Conservation (phyloP, 2,329 filamentous ascomycete species). For the Cladobotryum protrusum region DNA sequence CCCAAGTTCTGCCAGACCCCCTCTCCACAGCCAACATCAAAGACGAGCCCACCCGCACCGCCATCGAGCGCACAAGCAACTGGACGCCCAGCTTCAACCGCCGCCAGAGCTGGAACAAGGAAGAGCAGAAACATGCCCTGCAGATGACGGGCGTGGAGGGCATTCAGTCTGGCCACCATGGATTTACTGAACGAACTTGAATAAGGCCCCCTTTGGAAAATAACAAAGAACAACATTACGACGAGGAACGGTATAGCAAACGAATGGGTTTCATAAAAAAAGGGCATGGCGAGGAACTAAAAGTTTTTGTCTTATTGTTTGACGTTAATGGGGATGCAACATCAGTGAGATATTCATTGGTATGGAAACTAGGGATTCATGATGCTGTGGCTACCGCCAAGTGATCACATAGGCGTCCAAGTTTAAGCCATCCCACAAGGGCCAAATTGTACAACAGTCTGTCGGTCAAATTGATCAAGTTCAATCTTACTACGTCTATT, state of each 20-base stretch:
- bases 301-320: too few species aligned
- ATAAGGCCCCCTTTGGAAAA: too few species aligned
- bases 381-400: too few species aligned
- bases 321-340: too few species aligned
- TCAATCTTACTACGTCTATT: too few species aligned
- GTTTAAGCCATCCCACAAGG: too few species aligned
- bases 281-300: not conserved
- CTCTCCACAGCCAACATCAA: not conserved
- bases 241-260: not conserved
- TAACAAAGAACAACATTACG: not conserved
- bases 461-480: too few species aligned
- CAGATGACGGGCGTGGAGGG: slow-evolving; percentile 39
- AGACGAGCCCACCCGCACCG: slow-evolving; percentile 11
- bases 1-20: too few species aligned
- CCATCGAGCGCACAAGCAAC: slow-evolving; percentile 26
- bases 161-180: slow-evolving; percentile 29
- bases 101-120: slow-evolving; percentile 46
- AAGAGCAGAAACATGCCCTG: slow-evolving; percentile 48
- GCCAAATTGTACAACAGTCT: too few species aligned
- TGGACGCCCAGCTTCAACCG: slow-evolving; percentile 44
- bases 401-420: too few species aligned
- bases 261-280: not conserved
- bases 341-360: too few species aligned
- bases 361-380: too few species aligned
- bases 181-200: slow-evolving; percentile 34